A percentile compares a stretch with the other conserved stretches of the same genome.
Evolutionary conservation across 306 rosid genomes (phyloP).

Genomic region (Sechiopsis laciniata): DNA sequence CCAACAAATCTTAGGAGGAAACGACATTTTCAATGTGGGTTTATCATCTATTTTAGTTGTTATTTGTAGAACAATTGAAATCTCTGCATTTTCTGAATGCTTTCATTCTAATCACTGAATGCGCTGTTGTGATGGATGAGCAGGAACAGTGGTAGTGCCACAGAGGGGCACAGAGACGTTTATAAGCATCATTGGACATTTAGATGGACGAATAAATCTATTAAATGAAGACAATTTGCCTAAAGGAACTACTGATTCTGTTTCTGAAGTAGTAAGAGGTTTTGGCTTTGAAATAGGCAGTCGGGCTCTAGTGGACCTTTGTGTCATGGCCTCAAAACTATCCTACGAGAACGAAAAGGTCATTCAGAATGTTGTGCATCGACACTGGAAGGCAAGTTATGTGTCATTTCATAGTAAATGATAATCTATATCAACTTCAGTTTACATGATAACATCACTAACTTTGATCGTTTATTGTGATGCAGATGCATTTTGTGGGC

Average conservation of each 20-base stretch:
- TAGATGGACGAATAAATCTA: slow-evolving; percentile 50
- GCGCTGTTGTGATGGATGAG: slow-evolving; percentile 21
- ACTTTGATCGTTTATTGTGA: slow-evolving; percentile 8
- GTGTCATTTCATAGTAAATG: background rate
- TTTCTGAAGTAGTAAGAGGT: slow-evolving; percentile 25
- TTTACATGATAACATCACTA: slow-evolving; percentile 2
- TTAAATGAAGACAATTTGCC: slow-evolving; percentile 25
- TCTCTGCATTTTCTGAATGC: background rate
- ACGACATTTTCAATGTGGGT: background rate
- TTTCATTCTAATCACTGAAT: background rate
- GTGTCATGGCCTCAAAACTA: slow-evolving; percentile 69
- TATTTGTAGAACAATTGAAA: background rate
- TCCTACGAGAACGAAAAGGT: slow-evolving; percentile 62
- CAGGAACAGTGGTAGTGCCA: slow-evolving; percentile 55
- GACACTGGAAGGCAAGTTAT: slow-evolving; percentile 61
- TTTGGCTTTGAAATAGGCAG: slow-evolving; percentile 30
- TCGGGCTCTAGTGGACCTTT: slow-evolving; percentile 55
- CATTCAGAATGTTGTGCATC: slow-evolving; percentile 34
- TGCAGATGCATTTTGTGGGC: slow-evolving; percentile 71
- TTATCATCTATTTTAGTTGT: background rate
- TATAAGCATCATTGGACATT: slow-evolving; percentile 57
- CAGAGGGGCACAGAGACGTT: slow-evolving; percentile 54
- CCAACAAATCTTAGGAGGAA: background rate
- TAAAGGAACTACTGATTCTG: slow-evolving; percentile 22
- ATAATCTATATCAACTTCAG: background rate